Base-by-base conservation (phyloP, 768 basidiomycete species). In the Steccherinum ochraceum region DNA sequence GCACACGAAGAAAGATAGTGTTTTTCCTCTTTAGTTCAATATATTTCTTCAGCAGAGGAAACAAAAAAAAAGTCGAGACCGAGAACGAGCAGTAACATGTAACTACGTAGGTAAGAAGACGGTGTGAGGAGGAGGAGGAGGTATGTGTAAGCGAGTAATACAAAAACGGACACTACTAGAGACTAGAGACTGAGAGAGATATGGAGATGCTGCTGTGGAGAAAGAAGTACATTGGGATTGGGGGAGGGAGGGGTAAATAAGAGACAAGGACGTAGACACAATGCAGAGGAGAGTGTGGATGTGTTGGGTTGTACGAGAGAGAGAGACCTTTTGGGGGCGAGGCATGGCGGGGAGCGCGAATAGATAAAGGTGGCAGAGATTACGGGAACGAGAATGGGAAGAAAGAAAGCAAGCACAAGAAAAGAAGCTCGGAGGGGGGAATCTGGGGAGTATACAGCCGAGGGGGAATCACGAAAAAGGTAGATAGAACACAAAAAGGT, bases 391-490 rank as follows among this genome's bases (percentile, higher is more conserved):
- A n/a, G n/a, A n/a, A n/a, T n/a, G n/a, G n/a, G n/a, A n/a, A n/a
- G n/a, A n/a, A n/a, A n/a, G n/a, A 35, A 35, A 35, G 30, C 7
- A 35, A 35, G 30, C 7, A 35, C 30, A 35, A 35, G 30, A 35
- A 35, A 35, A 7, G 16, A 35, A 35, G 30, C 30, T 35, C 30
- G 30, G 30, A n/a, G 30, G 16, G 30, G 30, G 30, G 30, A 35
- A 35, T 35, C 7, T 35, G 48, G 55, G 16, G 25, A 48, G 51
- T 26, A 26, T 52, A 56, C 55, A 52, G 40, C 48, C 48, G 25
- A 42, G 39, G 30, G 55, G 18, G 40, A 30, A 45, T 40, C 26
- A 40, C 45, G 26, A 24, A 52, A 49, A 40, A 30, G 50, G 27
- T 46, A 27, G 55, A 20, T 12, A 25, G 24, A 40, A 27, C 42